Conservation (phyloP, 2,329 filamentous ascomycete species). For the Penicillium palitans region DNA sequence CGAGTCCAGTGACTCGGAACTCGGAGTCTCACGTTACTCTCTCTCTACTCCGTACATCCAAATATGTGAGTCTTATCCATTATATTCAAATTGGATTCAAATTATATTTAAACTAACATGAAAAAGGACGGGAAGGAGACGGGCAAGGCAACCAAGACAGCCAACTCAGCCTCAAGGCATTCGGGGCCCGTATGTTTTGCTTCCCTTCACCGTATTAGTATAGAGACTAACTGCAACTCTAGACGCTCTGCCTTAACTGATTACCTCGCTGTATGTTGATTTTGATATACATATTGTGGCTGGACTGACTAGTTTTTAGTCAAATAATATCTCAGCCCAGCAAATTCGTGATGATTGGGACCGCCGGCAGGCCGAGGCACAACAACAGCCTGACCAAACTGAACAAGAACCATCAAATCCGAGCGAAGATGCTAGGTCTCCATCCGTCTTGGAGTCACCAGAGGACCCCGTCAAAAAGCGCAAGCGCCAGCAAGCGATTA, state of each 20-base stretch:
- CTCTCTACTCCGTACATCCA: neutral
- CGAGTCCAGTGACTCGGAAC: constrained; percentile 34
- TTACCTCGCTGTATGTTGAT: constrained; percentile 59
- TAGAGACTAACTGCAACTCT: constrained; percentile 19
- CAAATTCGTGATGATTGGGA: constrained; percentile 63
- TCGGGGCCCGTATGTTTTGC: constrained; percentile 48
- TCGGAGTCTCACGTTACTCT: neutral
- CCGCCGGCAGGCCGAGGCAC: constrained; percentile 52
- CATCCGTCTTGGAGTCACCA: constrained; percentile 17
- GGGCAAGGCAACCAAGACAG: constrained; percentile 18
- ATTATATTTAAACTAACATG: neutral
- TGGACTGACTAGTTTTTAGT: constrained; percentile 34
- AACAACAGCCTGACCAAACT: constrained; percentile 36
- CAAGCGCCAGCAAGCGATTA: constrained; percentile 55
- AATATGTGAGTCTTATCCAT: neutral
- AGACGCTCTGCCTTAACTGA: constrained; percentile 67
- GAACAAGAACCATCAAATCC: constrained; percentile 33
- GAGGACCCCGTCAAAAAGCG: constrained; percentile 54
- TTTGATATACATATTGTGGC: neutral
- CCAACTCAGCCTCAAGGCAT: constrained; percentile 28
- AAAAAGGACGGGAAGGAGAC: constrained; percentile 34
- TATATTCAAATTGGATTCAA: neutral
- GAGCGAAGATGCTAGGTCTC: constrained; percentile 39
- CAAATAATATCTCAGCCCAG: constrained; percentile 66
- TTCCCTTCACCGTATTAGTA: neutral